Evolutionary conservation across 805 yeast genomes (phyloP).

Genomic region (Alloascoidea africana): DNA sequence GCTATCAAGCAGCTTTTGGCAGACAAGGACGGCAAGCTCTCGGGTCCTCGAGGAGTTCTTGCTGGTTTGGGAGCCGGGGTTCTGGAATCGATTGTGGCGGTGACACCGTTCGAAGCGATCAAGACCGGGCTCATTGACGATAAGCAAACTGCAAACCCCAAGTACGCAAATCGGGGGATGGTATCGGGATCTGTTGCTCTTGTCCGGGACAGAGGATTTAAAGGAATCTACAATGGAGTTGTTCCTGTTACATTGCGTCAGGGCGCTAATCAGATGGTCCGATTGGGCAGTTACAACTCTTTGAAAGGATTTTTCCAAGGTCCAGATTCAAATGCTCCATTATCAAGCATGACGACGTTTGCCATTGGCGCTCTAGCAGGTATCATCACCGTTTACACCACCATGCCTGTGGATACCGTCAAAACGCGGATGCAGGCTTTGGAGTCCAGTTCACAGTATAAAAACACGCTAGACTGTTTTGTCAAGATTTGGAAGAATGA

Average conservation of each 20-base stretch:
- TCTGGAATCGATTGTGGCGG: constrained; percentile 81
- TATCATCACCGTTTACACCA: constrained; percentile 74
- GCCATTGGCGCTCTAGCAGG: constrained; percentile 87
- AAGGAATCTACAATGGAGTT: constrained; percentile 78
- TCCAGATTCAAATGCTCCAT: constrained; percentile 56
- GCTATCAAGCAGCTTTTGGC: constrained; percentile 61
- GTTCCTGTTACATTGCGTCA: constrained; percentile 91
- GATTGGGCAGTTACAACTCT: constrained; percentile 85
- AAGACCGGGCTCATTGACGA: constrained; percentile 94
- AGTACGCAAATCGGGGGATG: constrained; percentile 49
- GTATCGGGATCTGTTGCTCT: constrained; percentile 48
- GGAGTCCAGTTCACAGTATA: constrained; percentile 56
- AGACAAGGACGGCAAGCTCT: constrained; percentile 75
- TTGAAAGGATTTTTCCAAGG: constrained; percentile 69
- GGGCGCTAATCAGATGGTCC: constrained; percentile 89
- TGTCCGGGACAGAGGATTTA: constrained; percentile 63
- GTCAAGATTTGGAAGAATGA: constrained; percentile 67
- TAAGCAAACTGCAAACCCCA: constrained; percentile 61
- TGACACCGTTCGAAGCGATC: constrained; percentile 94
- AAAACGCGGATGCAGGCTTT: constrained; percentile 95
- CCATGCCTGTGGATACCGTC: constrained; percentile 93
- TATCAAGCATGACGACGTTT: constrained; percentile 69
- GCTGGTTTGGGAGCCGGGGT: constrained; percentile 99
- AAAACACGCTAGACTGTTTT: constrained; percentile 73
- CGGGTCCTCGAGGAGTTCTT: constrained; percentile 81